phyloP scores from a whole-genome alignment of 2,329 filamentous ascomycete genomes.

The Curvularia lunata region DNA sequence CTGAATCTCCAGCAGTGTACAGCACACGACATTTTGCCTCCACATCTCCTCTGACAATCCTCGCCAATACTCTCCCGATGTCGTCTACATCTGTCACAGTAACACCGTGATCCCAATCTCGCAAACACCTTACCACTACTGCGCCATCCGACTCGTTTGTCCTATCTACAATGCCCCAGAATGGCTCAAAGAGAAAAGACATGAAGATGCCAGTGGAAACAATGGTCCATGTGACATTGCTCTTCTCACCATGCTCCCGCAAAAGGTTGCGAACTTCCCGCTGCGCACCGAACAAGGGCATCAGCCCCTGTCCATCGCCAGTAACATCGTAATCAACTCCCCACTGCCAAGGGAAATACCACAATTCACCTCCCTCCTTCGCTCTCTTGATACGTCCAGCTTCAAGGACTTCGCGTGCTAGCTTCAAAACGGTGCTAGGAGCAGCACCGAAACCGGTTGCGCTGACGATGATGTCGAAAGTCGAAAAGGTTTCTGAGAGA shows the following conservation, averaged over 20 bases:
- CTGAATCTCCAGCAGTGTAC: conserved; percentile 67
- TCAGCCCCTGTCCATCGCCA: conserved; percentile 61
- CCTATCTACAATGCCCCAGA: conserved; percentile 67
- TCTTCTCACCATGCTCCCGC: conserved; percentile 25
- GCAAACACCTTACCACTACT: conserved; percentile 60
- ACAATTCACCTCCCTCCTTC: conserved; percentile 14
- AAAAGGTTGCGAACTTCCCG: conserved; percentile 50
- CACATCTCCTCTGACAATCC: conserved; percentile 54
- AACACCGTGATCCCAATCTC: conserved; percentile 66
- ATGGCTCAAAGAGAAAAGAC: conserved; percentile 69
- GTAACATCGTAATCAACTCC: conserved; percentile 74
- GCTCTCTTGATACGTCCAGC: conserved; percentile 53
- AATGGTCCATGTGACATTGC: conserved; percentile 64
- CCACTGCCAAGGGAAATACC: conserved; percentile 75
- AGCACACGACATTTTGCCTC: conserved; percentile 54
- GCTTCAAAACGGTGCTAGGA: conserved; percentile 63
- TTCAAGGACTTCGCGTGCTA: conserved; percentile 62
- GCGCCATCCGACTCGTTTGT: background rate
- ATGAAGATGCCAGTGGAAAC: conserved; percentile 74
- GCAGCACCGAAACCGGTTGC: conserved; percentile 67
- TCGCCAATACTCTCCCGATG: conserved; percentile 67
- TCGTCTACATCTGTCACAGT: conserved; percentile 68
- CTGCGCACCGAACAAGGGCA: conserved; percentile 73
- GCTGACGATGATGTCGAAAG: conserved; percentile 63
- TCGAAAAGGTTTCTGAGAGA: conserved; percentile 46